A percentile compares a stretch with the other conserved stretches of the same genome.
These are phyloP conservation scores for Ceratocystiopsis brevicomis DNA, from an alignment of 2,329 filamentous ascomycete species.

Conservation along the genomic window DNA sequence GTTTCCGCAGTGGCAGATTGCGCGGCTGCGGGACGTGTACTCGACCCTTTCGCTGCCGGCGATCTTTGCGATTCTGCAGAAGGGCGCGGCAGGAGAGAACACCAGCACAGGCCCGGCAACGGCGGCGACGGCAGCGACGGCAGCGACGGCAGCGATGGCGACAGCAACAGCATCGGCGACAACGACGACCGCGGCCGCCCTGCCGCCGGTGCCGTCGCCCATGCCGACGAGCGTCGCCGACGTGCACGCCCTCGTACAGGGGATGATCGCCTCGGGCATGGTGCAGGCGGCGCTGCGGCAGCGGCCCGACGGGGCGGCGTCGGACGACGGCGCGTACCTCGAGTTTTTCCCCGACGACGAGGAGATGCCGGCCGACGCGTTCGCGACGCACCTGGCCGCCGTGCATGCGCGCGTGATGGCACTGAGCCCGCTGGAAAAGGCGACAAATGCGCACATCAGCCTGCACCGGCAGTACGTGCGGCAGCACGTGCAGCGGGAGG, in stretches of 20 bases:
- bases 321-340: slow-evolving; percentile 23
- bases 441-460: slow-evolving; percentile 34
- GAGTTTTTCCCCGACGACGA: slow-evolving; percentile 26
- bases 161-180: slow-evolving; percentile 23
- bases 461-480: slow-evolving; percentile 38
- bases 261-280: slow-evolving; percentile 37
- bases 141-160: slow-evolving; percentile 20
- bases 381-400: slow-evolving; percentile 27
- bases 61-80: slow-evolving; percentile 23
- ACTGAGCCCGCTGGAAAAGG: slow-evolving; percentile 28
- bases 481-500: slow-evolving; percentile 21
- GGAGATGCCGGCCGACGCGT: slow-evolving; percentile 19
- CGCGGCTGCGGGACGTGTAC: slow-evolving; percentile 56
- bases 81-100: background rate
- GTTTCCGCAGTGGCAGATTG: slow-evolving; percentile 58
- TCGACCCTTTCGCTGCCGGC: slow-evolving; percentile 35
- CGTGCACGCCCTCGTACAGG: slow-evolving; percentile 26
- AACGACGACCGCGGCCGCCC: slow-evolving; percentile 1
- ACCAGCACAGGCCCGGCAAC: background rate
- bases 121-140: slow-evolving; percentile 31
- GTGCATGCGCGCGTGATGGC: slow-evolving; percentile 23
- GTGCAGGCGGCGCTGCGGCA: slow-evolving; percentile 34
- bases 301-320: slow-evolving; percentile 8
- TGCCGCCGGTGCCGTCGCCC: too few species aligned
- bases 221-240: slow-evolving; percentile 4